Percentiles rank a stretch among this genome's conserved stretches.
Evolutionary conservation across 2,329 filamentous ascomycete genomes (phyloP).

Genomic region (Sarocladiaceae sp.): DNA sequence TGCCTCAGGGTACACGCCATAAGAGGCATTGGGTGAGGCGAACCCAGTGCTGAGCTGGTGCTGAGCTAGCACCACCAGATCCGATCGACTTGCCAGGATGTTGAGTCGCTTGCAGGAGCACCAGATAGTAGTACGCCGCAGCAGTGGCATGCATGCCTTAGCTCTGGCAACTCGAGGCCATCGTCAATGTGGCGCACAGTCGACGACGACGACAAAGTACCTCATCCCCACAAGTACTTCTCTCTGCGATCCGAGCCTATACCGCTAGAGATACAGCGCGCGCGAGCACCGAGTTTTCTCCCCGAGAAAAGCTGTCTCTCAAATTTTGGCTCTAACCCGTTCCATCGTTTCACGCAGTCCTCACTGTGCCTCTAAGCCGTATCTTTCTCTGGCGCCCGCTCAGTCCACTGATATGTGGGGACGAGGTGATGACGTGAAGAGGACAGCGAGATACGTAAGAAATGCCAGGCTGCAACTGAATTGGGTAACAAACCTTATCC

Average conservation of each 20-base stretch:
- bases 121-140: too few relatives aligned
- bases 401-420: not conserved
- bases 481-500: constrained; percentile 1
- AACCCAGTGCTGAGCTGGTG: not conserved
- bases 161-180: too few relatives aligned
- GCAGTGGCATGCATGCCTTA: too few relatives aligned
- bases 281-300: not conserved
- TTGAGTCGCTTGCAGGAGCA: not conserved
- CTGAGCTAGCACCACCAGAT: not conserved
- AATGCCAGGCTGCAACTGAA: not conserved
- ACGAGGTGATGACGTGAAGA: not conserved
- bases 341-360: not conserved
- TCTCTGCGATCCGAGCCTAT: not conserved
- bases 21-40: too few relatives aligned
- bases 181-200: not conserved
- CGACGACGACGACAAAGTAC: constrained; percentile 16
- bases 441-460: not conserved
- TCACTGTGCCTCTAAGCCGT: not conserved
- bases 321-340: not conserved
- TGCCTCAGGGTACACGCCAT: too few relatives aligned
- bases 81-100: not conserved
- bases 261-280: not conserved
- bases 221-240: constrained; percentile 26
- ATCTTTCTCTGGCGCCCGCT: constrained; percentile 10
- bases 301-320: not conserved